phyloP scores from a whole-genome alignment of 2,329 filamentous ascomycete species.

The Trematosphaeria pertusa region DNA sequence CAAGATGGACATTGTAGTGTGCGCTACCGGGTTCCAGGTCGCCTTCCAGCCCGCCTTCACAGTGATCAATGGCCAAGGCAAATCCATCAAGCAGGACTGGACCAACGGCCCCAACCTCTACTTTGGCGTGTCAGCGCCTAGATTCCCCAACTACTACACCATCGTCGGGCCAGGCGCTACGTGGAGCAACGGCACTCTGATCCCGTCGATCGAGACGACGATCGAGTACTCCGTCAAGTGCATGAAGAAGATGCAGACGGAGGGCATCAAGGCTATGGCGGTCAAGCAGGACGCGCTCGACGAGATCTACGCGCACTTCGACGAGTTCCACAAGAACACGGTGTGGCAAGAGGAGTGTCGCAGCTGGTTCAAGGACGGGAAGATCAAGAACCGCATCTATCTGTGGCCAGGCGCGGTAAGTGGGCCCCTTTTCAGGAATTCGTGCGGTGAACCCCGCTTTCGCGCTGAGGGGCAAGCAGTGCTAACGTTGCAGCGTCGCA shows the following conservation, averaged over 20 bases:
- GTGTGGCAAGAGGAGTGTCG: conserved; percentile 44
- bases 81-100: conserved; percentile 51
- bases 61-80: conserved; percentile 45
- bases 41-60: conserved; percentile 54
- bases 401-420: conserved; percentile 44
- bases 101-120: conserved; percentile 49
- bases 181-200: conserved; percentile 53
- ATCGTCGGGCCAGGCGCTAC: conserved; percentile 53
- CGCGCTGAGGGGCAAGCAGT: conserved; percentile 24
- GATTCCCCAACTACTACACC: conserved; percentile 55
- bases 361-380: conserved; percentile 45
- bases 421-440: too few species aligned
- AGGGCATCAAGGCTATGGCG: conserved; percentile 40
- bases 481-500: conserved; percentile 37
- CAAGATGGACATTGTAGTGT: conserved; percentile 41
- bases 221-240: conserved; percentile 43
- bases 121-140: conserved; percentile 50
- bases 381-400: conserved; percentile 42
- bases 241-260: conserved; percentile 42
- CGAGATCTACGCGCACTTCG: conserved; percentile 40
- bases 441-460: conserved; percentile 36
- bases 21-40: conserved; percentile 44
- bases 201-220: conserved; percentile 55
- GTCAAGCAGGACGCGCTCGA: conserved; percentile 41
- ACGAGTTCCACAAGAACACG: conserved; percentile 37